Base-by-base conservation (phyloP, 768 basidiomycete genomes). In the Tulasnella sp. region DNA sequence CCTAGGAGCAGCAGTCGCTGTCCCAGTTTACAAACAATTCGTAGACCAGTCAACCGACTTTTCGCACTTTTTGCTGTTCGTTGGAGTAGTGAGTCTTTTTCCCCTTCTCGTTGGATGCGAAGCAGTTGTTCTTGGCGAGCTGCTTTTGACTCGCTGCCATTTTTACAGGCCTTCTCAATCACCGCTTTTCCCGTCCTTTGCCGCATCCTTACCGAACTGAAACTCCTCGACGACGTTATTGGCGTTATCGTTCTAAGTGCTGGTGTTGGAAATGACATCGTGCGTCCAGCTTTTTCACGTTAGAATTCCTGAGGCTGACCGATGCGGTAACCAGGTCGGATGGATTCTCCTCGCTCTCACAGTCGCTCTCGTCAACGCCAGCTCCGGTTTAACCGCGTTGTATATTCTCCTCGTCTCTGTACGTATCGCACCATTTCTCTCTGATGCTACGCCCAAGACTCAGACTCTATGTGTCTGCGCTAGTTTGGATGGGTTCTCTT, bases 201-300 rank as follows among this genome's bases (percentile, higher is more conserved):
- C 55, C 48, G 79, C 20, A 77, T 80, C 48, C 79, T 80, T 10
- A 84, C 84, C 1, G 96, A 98, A 82, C 89, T 97, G 77, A 95
- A 96, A 84, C 86, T 99, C 1, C 87, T 99, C 79, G 93, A 96
- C 79, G 98, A 95, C 0, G 91, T 90, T 0, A 94, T 99, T 48
- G 98, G 96, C 6, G 91, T 98, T 79, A 91, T 98, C 35, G 96
- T 96, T 0, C 88, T 99, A 4, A 93, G 93, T 2, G 95, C 96
- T 0, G 97, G 96, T 13, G 94, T 99, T 3, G 94, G 91, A 7
- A 92, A 93, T 82, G 93, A 94, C 83, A 91, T 95, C 79, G 84
- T 77, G 40, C 23, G 75, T 75, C 32, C 15, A 40, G n/a, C 70
- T 39, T 46, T 35, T 23, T 23, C 40, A 32, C 39, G 35, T 15